These are phyloP conservation scores for Suhomyces guaymorum DNA, from an alignment of 1,139 yeast genomes.

Conservation along the genomic window DNA sequence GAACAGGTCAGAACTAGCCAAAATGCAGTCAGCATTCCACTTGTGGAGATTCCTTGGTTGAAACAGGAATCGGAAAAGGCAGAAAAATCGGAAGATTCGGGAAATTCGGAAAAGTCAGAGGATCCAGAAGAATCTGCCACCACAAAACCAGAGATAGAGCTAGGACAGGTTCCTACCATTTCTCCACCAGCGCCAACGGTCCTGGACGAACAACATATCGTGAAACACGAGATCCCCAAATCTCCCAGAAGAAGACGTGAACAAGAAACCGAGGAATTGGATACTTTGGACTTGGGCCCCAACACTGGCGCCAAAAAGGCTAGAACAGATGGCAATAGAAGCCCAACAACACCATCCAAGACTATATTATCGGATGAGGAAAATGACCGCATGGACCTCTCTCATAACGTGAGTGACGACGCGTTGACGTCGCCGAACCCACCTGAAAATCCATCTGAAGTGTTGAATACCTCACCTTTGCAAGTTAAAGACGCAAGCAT, in stretches of 20 bases:
- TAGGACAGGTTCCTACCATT: conserved; percentile 1
- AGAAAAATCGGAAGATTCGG: conserved; percentile 8
- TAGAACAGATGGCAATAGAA: conserved; percentile 2
- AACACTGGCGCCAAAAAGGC: conserved; percentile 7
- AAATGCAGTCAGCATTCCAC: conserved; percentile 16
- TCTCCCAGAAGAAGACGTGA: conserved; percentile 12
- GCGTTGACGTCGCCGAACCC: conserved; percentile 7
- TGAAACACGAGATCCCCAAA: conserved; percentile 7
- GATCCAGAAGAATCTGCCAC: neutral
- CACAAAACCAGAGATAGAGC: neutral
- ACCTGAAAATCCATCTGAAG: conserved; percentile 1
- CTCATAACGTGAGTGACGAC: conserved; percentile 13
- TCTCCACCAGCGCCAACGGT: conserved; percentile 1
- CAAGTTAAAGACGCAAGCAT: neutral
- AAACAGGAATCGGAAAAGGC: too few relatives aligned
- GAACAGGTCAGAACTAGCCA: conserved; percentile 12
- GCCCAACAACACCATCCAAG: conserved; percentile 10
- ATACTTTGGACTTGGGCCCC: conserved; percentile 1
- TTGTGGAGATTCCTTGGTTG: conserved; percentile 52
- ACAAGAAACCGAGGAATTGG: conserved; percentile 11
- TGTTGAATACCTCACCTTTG: conserved; percentile 2
- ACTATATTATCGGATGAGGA: conserved; percentile 5
- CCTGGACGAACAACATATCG: conserved; percentile 2
- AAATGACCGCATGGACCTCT: conserved; percentile 18
- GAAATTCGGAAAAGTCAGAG: neutral